phyloP scores from a whole-genome alignment of 345 rosid genomes.

The thale cress (Arabidopsis thaliana) region TAIR10.1 NC_003074.8:4320001-4320500 shows the following conservation, averaged over 20 bases:
- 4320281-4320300: slow-evolving; percentile 92
- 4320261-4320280: slow-evolving; percentile 99
- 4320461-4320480: background rate
- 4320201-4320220: slow-evolving; percentile 1
- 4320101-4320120: slow-evolving; percentile 88
- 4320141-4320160: slow-evolving; percentile 90
- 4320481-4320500: slow-evolving; percentile 6
- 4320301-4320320: slow-evolving; percentile 96
- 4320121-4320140: slow-evolving; percentile 79
- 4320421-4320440: background rate
- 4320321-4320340: slow-evolving; percentile 70
- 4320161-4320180: slow-evolving; percentile 78
- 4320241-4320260: slow-evolving; percentile 29
- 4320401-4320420: background rate
- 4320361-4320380: slow-evolving; percentile 33
- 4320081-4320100: slow-evolving; percentile 99
- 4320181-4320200: slow-evolving; percentile 2
- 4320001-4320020: slow-evolving; percentile 59
- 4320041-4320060: slow-evolving; percentile 93
- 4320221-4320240: slow-evolving; percentile 12
- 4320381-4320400: slow-evolving; percentile 5
- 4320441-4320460: background rate
- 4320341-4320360: slow-evolving; percentile 58
- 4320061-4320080: slow-evolving; percentile 94
- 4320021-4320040: slow-evolving; percentile 92